Base-by-base conservation (phyloP, 2,329 filamentous ascomycete genomes). In the Anthostomella pinea region DNA sequence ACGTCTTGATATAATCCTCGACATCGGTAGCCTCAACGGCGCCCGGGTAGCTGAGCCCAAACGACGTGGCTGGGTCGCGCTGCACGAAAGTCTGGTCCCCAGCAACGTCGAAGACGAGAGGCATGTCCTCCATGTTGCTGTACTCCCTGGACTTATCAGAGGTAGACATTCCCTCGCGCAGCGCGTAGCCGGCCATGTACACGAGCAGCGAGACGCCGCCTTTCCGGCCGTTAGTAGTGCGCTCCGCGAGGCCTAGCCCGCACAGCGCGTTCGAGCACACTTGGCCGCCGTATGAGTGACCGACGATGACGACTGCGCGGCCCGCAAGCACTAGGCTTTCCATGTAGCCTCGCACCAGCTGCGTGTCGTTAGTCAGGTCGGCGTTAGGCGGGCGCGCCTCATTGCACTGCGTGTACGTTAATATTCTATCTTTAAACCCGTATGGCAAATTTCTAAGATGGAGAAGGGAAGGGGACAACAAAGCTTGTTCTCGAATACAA, bases 281-380 rank as follows among this genome's bases (percentile, higher is more conserved):
- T 16, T 52, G 49, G 1, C 52, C 54, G 8, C 52, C 54, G 34
- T 57, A 56, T 5, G 47, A 53, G 22, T 57, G 48, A 40, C 46
- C 41, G 10, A 57, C 26, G n/a, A 39, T 44, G 9, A 45, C 32
- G 8, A 52, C 38, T 6, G 20, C 33, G 8, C 41, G 39, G 11
- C 52, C 53, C 1, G 31, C 36, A 2, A 37, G 15, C n/a, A 50
- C 30, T 6, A 56, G 46, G 8, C 34, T 41, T 7, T 45, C 33
- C 10, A 45, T 46, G 20, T 43, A 39, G 9, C 29, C 34, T 9
- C 46, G 52, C 20, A 56, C 36, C 20, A 51, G 18, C 3, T 35
- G 26, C 1, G 45, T 45, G 27, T 56, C 54, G 7, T 34, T 40
- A 6, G 35, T 21, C 8, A 58, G 42, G 26, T 48, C 41, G 3